Base-by-base conservation (phyloP, 257 asterid species). In the Henckelia pumila region DNA sequence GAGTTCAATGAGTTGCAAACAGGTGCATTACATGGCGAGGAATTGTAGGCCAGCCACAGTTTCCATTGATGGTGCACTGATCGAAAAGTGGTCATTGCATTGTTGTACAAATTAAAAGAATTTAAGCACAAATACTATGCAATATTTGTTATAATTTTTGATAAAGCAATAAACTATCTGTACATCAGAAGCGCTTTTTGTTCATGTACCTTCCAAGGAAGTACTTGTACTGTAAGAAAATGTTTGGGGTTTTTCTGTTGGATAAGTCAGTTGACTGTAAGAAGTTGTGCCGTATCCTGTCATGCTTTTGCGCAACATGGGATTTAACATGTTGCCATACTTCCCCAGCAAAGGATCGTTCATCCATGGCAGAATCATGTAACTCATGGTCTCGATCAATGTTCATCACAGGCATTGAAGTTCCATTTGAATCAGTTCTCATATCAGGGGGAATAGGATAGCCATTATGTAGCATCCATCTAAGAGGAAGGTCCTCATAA, bases 391-490 rank as follows among this genome's bases (percentile, higher is more conserved):
- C 75, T 13, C 55, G 76, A 60, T 70, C 72, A 2, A 14, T 35
- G 35, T 77, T 29, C 25, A 26, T 25, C 14, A 74, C 66, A 7
- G 64, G 63, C 28, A 26, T 53, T 26, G 74, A 55, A 70, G 78
- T 60, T 44, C 57, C 85, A 7, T 62, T 63, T 69, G 50, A 56
- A 64, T 55, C 63, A 40, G 14, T 58, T 71, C 79, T 82, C 87
- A 84, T 75, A 71, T 84, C 87, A 1, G 73, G 70, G 0, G 89
- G 87, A 59, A 84, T 68, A 21, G 84, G 82, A 80, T 84, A 81
- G 9, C 87, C 85, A 1, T 84, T 84, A 63, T 84, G 75, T 47
- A 61, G 75, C 89, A 84, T 84, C 89, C 89, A 84, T 58, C 82
- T 73, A 60, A 84, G 75, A 7, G 89, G 89, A 60, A 84, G 85